A percentile compares a stretch with the other conserved stretches of the same genome.
These are phyloP conservation scores for Multifurca ochricompacta DNA, from an alignment of 768 basidiomycete species.

Conservation along the genomic window DNA sequence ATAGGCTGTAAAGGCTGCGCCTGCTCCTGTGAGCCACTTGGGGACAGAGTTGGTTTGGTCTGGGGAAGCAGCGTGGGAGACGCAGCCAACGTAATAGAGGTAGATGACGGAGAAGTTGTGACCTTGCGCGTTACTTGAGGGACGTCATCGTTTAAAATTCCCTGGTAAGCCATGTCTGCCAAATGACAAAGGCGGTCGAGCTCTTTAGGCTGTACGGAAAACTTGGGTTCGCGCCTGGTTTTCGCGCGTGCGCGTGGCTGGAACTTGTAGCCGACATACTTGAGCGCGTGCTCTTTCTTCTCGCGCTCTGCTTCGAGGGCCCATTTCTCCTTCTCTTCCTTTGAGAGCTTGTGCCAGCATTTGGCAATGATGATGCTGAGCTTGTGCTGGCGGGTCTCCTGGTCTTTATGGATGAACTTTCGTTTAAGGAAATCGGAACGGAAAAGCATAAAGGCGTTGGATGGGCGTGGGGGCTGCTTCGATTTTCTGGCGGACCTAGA, in stretches of 20 bases:
- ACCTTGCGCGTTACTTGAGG: background rate
- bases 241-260: constrained; percentile 24
- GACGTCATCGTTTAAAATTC: background rate
- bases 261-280: constrained; percentile 28
- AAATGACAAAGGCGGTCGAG: constrained; percentile 24
- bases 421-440: constrained; percentile 43
- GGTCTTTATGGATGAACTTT: constrained; percentile 33
- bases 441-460: constrained; percentile 54
- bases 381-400: constrained; percentile 48
- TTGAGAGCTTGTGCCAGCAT: constrained; percentile 41
- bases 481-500: background rate
- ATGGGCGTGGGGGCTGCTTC: constrained; percentile 38
- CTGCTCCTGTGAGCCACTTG: background rate
- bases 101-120: background rate
- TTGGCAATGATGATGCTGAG: constrained; percentile 45
- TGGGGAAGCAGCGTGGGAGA: background rate
- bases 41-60: background rate
- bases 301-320: constrained; percentile 26
- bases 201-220: constrained; percentile 19
- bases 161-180: constrained; percentile 7
- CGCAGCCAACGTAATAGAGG: background rate
- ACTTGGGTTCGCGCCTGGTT: constrained; percentile 14
- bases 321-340: constrained; percentile 33
- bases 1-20: too few species aligned
- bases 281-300: constrained; percentile 26